phyloP scores from a whole-genome alignment of 441 rosid genomes.

The Brassica hybrid region DNA sequence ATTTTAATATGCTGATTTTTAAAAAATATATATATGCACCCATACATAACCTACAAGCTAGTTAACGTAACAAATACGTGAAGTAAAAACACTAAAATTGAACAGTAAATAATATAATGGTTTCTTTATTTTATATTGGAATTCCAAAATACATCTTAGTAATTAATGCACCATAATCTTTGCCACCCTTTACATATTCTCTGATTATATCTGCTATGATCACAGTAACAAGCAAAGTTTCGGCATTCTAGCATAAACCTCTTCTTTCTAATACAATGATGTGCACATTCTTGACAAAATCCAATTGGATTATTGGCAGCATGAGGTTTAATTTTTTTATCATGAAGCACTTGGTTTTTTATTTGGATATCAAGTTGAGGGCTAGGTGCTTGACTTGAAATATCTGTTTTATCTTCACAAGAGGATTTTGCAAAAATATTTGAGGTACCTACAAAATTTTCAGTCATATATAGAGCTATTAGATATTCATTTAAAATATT shows the following conservation, averaged over 20 bases:
- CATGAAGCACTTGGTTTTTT: background rate
- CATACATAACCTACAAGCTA: background rate
- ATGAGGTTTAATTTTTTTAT: background rate
- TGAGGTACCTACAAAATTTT: background rate
- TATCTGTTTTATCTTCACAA: background rate
- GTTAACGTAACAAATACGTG: background rate
- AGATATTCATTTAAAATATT: background rate
- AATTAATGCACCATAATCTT: background rate
- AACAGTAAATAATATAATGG: background rate
- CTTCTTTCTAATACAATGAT: background rate
- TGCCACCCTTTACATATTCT: background rate
- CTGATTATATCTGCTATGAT: background rate
- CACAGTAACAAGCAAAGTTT: background rate
- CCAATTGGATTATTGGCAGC: background rate
- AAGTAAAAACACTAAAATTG: background rate
- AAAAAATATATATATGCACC: background rate
- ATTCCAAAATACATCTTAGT: background rate
- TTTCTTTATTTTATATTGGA: background rate
- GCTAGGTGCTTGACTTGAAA: background rate
- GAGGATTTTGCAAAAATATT: background rate
- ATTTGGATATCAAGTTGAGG: background rate
- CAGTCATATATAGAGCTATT: background rate
- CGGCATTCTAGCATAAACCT: background rate
- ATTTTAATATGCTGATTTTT: background rate
- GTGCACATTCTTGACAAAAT: background rate